Percentiles rank a stretch among this genome's conserved stretches.
phyloP scores from a whole-genome alignment of 73 alveolate genomes.

The Tetrahymena borealis region DNA sequence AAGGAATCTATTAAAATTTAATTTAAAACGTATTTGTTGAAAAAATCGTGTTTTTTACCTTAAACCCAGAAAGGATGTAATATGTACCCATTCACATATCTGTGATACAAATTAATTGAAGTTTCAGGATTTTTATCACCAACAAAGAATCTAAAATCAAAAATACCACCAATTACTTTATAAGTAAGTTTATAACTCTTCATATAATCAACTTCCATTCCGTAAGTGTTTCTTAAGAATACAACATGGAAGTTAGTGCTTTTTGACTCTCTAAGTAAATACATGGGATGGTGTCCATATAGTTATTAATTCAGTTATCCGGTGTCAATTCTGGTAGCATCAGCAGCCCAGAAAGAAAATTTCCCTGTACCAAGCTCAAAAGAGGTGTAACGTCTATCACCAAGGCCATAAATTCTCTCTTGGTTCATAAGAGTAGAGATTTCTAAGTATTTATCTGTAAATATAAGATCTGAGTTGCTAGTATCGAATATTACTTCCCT shows the following conservation, averaged over 20 bases:
- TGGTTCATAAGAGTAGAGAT: background rate
- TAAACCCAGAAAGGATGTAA: constrained; percentile 76
- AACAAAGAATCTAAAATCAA: constrained; percentile 10
- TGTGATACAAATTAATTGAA: constrained; percentile 11
- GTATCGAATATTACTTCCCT: background rate
- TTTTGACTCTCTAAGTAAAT: constrained; percentile 7
- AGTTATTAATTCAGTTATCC: constrained; percentile 5
- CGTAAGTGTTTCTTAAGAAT: constrained; percentile 16
- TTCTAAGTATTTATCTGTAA: constrained; percentile 6
- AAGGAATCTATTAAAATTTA: too few species aligned
- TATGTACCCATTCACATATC: constrained; percentile 45
- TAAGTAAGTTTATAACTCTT: constrained; percentile 10
- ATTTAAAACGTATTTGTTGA: background rate
- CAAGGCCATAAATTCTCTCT: constrained; percentile 13
- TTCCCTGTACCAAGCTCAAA: constrained; percentile 9
- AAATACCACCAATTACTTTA: constrained; percentile 33
- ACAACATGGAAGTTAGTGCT: constrained; percentile 3
- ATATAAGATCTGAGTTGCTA: background rate
- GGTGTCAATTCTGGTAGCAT: constrained; percentile 3
- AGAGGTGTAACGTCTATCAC: constrained; percentile 31
- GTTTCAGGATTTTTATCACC: constrained; percentile 30
- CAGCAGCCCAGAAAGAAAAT: constrained; percentile 30
- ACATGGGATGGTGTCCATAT: constrained; percentile 46
- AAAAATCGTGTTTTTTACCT: background rate
- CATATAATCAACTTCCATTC: constrained; percentile 5